Evolutionary conservation across 2,329 filamentous ascomycete species (phyloP), one percentile per base, ranked within the genome.

Genomic region (Chalara sp.): DNA sequence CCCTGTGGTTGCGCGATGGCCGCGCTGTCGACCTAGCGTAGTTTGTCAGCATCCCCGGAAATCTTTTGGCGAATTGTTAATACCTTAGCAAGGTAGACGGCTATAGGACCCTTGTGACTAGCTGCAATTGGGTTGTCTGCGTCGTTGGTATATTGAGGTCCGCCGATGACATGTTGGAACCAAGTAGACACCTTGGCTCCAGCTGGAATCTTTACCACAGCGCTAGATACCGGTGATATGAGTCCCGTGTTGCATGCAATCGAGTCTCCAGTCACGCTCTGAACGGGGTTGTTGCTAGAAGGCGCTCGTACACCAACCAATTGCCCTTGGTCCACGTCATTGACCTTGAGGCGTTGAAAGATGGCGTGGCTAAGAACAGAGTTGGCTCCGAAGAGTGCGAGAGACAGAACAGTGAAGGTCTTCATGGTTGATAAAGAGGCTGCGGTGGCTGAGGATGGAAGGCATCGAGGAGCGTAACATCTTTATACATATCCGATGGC

Each of bases 141-240:
- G 56, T 75, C 72, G 50, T 69, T 69, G 12, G 68, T 33, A 35
- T 57, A 62, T 58, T 77, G 72, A 2, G 70, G 61, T 30, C 74
- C 74, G 37, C 75, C 75, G 46, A 77, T 70, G n/a, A 76, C 67
- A 59, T 78, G 74, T 13, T 73, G 70, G 68, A 72, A 78, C 60
- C 67, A 70, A 4, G 74, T 71, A 8, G 73, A 72, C 21, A 78
- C 68, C 50, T 68, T 70, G 41, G 74, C 73, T 40, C 75, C 75
- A 4, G 72, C 72, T 37, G 72, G 72, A 46, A 77, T 66, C 32
- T 65, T 62, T 48, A 78, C 69, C 42, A 78, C 64, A 40, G 59
- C 63, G 44, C 63, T 68, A 48, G 53, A 64, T 42, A 69, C 68
- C 44, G 61, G 63, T 52, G 57, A 59, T 57, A 62, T 66, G 51